phyloP scores from a whole-genome alignment of 768 basidiomycete species.

The Leccinum barrowsii region DNA sequence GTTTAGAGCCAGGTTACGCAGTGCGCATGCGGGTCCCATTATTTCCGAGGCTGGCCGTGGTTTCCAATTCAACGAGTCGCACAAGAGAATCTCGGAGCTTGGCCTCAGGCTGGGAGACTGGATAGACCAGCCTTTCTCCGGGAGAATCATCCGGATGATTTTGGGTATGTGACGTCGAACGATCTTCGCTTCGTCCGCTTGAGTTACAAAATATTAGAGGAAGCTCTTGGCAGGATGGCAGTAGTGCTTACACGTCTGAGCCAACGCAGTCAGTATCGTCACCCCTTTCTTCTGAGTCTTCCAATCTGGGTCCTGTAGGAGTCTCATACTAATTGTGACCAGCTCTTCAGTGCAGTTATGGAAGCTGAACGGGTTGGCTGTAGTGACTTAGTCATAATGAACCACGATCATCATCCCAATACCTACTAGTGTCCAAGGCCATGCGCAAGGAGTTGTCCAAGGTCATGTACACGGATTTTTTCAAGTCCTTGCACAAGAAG shows the following conservation, averaged over 20 bases:
- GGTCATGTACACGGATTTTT: no score
- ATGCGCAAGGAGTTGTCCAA: no score
- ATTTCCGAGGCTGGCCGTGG: no score
- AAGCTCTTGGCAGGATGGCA: neutral
- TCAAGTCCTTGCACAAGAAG: no score
- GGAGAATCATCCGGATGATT: no score
- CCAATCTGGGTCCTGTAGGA: conserved; percentile 6
- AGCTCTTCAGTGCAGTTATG: conserved; percentile 1
- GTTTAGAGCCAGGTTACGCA: no score
- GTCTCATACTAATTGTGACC: conserved; percentile 7
- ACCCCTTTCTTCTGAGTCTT: conserved; percentile 21
- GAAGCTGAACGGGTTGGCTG: neutral
- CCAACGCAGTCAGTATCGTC: conserved; percentile 20
- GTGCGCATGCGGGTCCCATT: no score
- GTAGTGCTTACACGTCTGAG: conserved; percentile 12
- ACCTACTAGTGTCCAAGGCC: conserved; percentile 5
- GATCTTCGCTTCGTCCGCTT: neutral
- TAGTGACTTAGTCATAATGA: neutral
- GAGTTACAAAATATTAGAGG: neutral
- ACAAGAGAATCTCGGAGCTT: no score
- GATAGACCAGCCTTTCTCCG: no score
- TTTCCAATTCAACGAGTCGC: no score
- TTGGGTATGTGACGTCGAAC: neutral
- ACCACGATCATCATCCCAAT: neutral
- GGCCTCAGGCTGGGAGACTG: no score